Base-by-base conservation (phyloP, 805 yeast species). In the Candida loeiensis region DNA sequence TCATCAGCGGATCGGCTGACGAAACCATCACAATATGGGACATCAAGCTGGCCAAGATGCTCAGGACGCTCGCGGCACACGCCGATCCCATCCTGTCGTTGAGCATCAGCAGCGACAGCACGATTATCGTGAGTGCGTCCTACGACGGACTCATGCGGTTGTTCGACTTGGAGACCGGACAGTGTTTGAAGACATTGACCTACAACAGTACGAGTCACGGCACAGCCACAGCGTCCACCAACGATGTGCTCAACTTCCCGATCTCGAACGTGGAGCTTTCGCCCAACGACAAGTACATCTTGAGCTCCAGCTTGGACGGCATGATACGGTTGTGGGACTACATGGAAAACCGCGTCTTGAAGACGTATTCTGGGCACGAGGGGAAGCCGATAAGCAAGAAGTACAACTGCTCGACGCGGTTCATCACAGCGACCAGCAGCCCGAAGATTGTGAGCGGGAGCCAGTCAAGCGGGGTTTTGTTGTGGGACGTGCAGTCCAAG, bases 11-110 rank as follows among this genome's bases (percentile, higher is more conserved):
- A 0, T 79, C 95, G 1, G 78, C 93, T 37, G 99, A 91, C 60
- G 98, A 91, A 56, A 87, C 91, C 37, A 81, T 93, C 12, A 75
- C 90, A 37, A 73, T 91, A 2, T 91, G 99, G 99, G 96, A 91
- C 59, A 76, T 83, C 2, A 66, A 70, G 22, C 67, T 77, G 14
- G 95, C 95, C 1, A 73, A 73, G 28, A 76, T 85, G 41, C 63
- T 88, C 50, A 80, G 84, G 54, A 86, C 95, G 0, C 64, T 91
- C 36, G 84, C 95, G 28, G 97, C 98, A 0, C 99, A 91, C 61
- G 79, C 95, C 0, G 97, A 88, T 50, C 95, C 97, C 0, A 85
- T 93, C 2, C 79, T 86, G 16, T 73, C 86, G 0, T 67, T 90
- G 1, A 82, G 87, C 51, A 63, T 91, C 35, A 77, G 85, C 2